A percentile compares a stretch with the other conserved stretches of the same genome.
phyloP scores from a whole-genome alignment of 2,329 filamentous ascomycete species.

The Esteya vermicola region DNA sequence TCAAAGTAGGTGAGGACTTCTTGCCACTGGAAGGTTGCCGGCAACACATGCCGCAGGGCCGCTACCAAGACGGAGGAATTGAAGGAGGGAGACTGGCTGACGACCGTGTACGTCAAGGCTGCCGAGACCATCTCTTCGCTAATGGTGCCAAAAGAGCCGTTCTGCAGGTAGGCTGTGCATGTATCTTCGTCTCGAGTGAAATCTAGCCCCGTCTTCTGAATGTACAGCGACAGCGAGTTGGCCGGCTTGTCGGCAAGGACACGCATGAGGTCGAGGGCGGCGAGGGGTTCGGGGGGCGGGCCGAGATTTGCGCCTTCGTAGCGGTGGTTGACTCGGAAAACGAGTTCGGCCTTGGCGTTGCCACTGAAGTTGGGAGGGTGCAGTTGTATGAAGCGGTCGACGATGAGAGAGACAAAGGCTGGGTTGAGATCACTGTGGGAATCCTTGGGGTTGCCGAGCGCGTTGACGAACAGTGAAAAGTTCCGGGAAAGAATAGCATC shows the following conservation, averaged over 20 bases:
- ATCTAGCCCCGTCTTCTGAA: conserved; percentile 61
- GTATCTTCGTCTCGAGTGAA: conserved; percentile 65
- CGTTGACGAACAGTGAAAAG: conserved; percentile 62
- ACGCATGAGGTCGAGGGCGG: conserved; percentile 54
- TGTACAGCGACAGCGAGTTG: conserved; percentile 46
- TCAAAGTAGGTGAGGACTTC: conserved; percentile 71
- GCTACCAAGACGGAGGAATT: conserved; percentile 43
- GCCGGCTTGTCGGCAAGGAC: conserved; percentile 44
- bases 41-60: conserved; percentile 46
- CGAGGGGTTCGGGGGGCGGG: conserved; percentile 57
- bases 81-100: conserved; percentile 40
- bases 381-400: conserved; percentile 78
- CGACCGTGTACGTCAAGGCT: conserved; percentile 54
- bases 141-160: conserved; percentile 39
- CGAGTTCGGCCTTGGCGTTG: conserved; percentile 54
- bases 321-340: conserved; percentile 50
- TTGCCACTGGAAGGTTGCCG: conserved; percentile 52
- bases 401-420: conserved; percentile 60
- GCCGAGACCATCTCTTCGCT: conserved; percentile 71
- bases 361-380: conserved; percentile 78
- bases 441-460: conserved; percentile 51
- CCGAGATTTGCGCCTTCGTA: conserved; percentile 50
- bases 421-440: conserved; percentile 53
- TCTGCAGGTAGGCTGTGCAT: conserved; percentile 39
- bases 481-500: conserved; percentile 81